Evolutionary conservation across 768 basidiomycete species (phyloP).

Genomic region (Rhizopogon roseolus): DNA sequence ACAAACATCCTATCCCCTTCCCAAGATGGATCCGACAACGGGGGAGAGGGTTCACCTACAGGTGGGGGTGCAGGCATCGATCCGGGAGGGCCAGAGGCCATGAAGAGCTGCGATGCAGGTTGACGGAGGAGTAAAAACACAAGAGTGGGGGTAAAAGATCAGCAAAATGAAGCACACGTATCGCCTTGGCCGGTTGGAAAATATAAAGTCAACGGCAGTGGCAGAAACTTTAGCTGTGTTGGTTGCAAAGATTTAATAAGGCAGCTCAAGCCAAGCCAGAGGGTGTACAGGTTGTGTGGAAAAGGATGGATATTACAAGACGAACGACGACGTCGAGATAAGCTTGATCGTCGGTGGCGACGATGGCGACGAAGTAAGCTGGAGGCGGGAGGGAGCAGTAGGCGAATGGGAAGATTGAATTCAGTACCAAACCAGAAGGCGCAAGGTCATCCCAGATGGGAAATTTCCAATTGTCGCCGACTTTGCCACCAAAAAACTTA

Average conservation of each 20-base stretch:
- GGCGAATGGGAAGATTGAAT: slow-evolving; percentile 18
- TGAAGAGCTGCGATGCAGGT: slow-evolving; percentile 4
- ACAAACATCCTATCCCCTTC: slow-evolving; percentile 83
- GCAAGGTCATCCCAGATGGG: slow-evolving; percentile 33
- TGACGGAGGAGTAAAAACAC: background rate
- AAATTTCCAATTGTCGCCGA: slow-evolving; percentile 21
- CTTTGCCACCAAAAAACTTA: slow-evolving; percentile 20
- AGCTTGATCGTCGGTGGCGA: slow-evolving; percentile 1
- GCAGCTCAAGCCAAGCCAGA: slow-evolving; percentile 1
- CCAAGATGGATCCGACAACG: slow-evolving; percentile 51
- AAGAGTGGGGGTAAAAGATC: background rate
- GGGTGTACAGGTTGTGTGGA: slow-evolving; percentile 1
- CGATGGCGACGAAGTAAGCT: background rate
- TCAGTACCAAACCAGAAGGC: slow-evolving; percentile 23
- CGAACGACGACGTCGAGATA: slow-evolving; percentile 5
- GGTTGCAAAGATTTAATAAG: slow-evolving; percentile 11
- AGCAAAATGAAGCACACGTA: slow-evolving; percentile 1
- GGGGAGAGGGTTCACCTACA: slow-evolving; percentile 6
- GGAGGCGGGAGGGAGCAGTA: background rate
- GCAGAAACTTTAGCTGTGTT: slow-evolving; percentile 9
- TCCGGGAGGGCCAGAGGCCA: slow-evolving; percentile 16
- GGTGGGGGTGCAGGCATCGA: slow-evolving; percentile 16
- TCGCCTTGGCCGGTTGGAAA: slow-evolving; percentile 3
- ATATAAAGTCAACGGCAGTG: slow-evolving; percentile 6
- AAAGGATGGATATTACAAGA: slow-evolving; percentile 2